Evolutionary conservation across 768 basidiomycete species (phyloP).

Genomic region (Suillus alpinus): DNA sequence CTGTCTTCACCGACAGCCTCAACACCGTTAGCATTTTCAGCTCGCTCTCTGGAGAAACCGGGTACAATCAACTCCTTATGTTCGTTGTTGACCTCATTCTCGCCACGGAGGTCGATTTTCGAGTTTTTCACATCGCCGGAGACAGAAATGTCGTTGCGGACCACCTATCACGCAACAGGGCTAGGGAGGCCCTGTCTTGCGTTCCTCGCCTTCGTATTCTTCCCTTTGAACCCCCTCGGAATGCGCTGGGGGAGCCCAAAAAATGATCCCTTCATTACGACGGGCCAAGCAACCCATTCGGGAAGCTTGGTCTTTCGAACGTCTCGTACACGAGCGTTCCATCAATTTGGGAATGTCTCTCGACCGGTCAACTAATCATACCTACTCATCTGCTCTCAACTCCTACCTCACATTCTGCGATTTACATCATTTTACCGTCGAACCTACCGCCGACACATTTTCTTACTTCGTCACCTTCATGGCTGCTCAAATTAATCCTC

Average conservation of each 20-base stretch:
- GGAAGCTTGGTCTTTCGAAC: conserved; percentile 34
- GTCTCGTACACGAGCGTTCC: conserved; percentile 29
- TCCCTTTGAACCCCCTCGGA: conserved; percentile 20
- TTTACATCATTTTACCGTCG: conserved; percentile 30
- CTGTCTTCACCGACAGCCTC: conserved; percentile 27
- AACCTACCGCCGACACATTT: conserved; percentile 28
- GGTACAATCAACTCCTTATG: too few relatives aligned
- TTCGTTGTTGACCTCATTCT: neutral
- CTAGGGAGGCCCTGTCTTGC: conserved; percentile 27
- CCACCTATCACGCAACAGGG: conserved; percentile 31
- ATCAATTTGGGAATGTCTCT: conserved; percentile 32
- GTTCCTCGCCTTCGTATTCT: neutral
- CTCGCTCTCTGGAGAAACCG: neutral
- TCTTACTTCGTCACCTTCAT: conserved; percentile 14
- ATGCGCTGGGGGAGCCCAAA: conserved; percentile 24
- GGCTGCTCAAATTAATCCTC: conserved; percentile 17
- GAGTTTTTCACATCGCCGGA: conserved; percentile 22
- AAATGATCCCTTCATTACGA: neutral
- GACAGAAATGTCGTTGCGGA: conserved; percentile 24
- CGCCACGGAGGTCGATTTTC: conserved; percentile 13
- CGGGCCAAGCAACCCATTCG: conserved; percentile 2
- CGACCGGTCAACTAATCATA: conserved; percentile 17
- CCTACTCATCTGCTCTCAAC: conserved; percentile 34
- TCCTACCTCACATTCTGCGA: conserved; percentile 37
- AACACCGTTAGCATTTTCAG: conserved; percentile 34